Conservation (phyloP, 2,329 filamentous ascomycete genomes). For the Paecilomyces dactylethromorphus region DNA sequence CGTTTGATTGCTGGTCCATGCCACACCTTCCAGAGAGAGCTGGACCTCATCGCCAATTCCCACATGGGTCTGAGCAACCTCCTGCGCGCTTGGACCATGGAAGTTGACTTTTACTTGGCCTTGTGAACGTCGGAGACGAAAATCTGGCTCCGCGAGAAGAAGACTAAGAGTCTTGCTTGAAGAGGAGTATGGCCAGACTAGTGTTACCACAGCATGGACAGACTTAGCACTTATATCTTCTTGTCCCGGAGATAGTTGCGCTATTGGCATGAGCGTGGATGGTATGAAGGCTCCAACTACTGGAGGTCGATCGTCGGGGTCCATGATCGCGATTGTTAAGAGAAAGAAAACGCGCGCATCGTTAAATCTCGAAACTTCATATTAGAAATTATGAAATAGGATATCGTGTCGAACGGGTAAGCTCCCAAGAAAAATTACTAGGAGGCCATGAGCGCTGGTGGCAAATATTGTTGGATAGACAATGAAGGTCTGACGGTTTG, state of each 20-base stretch:
- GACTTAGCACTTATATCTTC: conserved; percentile 19
- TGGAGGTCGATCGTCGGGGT: conserved; percentile 16
- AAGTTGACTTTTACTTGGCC: conserved; percentile 80
- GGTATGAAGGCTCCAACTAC: conserved; percentile 14
- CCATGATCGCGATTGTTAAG: conserved; percentile 20
- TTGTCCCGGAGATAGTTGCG: conserved; percentile 32
- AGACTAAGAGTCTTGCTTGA: conserved; percentile 68
- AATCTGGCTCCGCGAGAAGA: conserved; percentile 76
- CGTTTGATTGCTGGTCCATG: conserved; percentile 54
- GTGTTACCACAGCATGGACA: conserved; percentile 67
- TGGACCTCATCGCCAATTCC: conserved; percentile 72
- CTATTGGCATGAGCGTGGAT: conserved; percentile 29
- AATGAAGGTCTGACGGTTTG: conserved; percentile 10
- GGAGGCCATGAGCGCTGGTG: not conserved
- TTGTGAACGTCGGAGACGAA: conserved; percentile 66
- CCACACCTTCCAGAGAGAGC: conserved; percentile 61
- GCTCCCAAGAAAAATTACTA: not conserved
- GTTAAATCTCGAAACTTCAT: not conserved
- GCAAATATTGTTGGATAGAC: conserved; percentile 4
- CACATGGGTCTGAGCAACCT: conserved; percentile 59
- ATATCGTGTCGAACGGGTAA: not conserved
- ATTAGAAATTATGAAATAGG: not conserved
- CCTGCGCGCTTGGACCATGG: conserved; percentile 61
- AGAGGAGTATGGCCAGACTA: conserved; percentile 88
- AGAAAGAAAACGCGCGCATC: not conserved